These are phyloP conservation scores for Coemansia sp. DNA, from an alignment of 192 early-diverging fungal genomes.

Conservation along the genomic window DNA sequence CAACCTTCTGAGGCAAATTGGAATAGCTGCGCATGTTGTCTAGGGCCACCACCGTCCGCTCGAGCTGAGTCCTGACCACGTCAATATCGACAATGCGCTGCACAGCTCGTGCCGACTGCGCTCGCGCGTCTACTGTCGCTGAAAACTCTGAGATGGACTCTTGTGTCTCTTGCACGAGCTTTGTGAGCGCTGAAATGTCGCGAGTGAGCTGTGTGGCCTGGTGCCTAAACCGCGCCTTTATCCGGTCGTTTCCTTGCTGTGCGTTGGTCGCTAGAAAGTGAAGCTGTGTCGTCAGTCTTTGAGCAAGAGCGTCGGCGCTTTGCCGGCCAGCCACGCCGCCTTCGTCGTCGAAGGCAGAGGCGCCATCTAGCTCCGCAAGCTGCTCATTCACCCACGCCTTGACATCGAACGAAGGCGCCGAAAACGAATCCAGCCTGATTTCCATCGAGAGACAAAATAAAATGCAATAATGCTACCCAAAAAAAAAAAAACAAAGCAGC, in stretches of 20 bases:
- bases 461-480: not conserved
- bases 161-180: slow-evolving; percentile 39
- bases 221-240: slow-evolving; percentile 52
- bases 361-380: slow-evolving; percentile 25
- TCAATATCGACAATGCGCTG: slow-evolving; percentile 34
- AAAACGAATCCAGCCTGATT: slow-evolving; percentile 42
- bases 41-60: slow-evolving; percentile 30
- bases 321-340: not conserved
- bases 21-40: slow-evolving; percentile 40
- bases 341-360: slow-evolving; percentile 9
- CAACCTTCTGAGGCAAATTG: slow-evolving; percentile 40
- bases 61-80: slow-evolving; percentile 22
- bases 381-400: slow-evolving; percentile 53
- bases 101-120: slow-evolving; percentile 23
- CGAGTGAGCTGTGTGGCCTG: slow-evolving; percentile 45
- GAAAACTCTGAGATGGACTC: slow-evolving; percentile 20
- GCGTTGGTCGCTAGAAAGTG: slow-evolving; percentile 50
- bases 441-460: slow-evolving; percentile 29
- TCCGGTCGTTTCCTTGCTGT: slow-evolving; percentile 51
- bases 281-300: slow-evolving; percentile 48
- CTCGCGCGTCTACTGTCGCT: slow-evolving; percentile 20
- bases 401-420: slow-evolving; percentile 31
- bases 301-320: slow-evolving; percentile 19
- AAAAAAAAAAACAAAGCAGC: not conserved
- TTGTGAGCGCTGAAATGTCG: slow-evolving; percentile 35